Conservation (phyloP, 352 stramenopile genomes). For the Phytophthora podocarpi region DNA sequence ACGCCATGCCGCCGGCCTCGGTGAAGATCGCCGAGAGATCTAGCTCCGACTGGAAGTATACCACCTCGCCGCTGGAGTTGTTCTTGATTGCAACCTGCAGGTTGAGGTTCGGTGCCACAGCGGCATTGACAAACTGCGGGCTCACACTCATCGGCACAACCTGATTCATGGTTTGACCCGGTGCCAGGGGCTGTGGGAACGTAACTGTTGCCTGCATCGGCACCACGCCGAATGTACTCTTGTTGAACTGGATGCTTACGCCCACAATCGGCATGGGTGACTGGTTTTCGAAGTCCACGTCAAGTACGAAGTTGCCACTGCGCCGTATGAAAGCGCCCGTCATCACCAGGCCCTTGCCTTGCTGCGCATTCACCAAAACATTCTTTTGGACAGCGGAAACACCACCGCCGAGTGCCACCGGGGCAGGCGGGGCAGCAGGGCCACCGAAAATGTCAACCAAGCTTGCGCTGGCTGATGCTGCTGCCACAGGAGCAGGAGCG, state of each 20-base stretch:
- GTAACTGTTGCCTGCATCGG: slow-evolving; percentile 92
- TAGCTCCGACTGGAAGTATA: slow-evolving; percentile 96
- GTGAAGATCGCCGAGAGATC: slow-evolving; percentile 92
- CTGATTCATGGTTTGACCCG: slow-evolving; percentile 81
- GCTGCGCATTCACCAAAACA: slow-evolving; percentile 72
- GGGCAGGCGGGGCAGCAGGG: slow-evolving; percentile 38
- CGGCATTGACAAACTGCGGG: slow-evolving; percentile 75
- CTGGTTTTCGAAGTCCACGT: slow-evolving; percentile 90
- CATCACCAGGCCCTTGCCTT: slow-evolving; percentile 92
- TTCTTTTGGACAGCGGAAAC: slow-evolving; percentile 57
- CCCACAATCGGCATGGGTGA: slow-evolving; percentile 84
- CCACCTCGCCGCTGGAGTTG: slow-evolving; percentile 91
- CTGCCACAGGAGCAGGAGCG: slow-evolving; percentile 33
- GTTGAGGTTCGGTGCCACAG: slow-evolving; percentile 71
- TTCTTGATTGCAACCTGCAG: slow-evolving; percentile 99
- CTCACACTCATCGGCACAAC: slow-evolving; percentile 81
- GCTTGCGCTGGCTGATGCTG: slow-evolving; percentile 39
- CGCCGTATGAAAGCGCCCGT: slow-evolving; percentile 72
- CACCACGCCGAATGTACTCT: slow-evolving; percentile 96
- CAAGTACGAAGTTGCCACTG: slow-evolving; percentile 68
- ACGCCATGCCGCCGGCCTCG: slow-evolving; percentile 87
- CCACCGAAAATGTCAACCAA: slow-evolving; percentile 89
- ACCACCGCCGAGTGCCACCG: slow-evolving; percentile 22
- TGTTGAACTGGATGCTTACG: slow-evolving; percentile 98
- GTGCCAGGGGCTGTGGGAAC: slow-evolving; percentile 65